Base-by-base conservation (phyloP, 1,284 basidiomycete genomes). In the Pseudozyma pruni region DNA sequence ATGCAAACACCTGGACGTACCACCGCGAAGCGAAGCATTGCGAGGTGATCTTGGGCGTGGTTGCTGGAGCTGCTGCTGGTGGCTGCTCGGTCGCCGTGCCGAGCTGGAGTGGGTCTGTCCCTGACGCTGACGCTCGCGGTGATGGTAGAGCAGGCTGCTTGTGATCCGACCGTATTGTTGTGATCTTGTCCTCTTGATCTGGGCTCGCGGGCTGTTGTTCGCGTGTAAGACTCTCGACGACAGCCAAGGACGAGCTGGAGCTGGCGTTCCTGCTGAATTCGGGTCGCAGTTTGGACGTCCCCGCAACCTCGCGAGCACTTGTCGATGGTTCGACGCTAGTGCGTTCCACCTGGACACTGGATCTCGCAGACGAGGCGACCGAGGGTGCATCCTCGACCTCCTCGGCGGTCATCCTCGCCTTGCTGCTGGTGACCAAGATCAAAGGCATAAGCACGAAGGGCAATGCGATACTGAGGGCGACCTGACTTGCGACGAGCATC, bases 401-500 rank as follows among this genome's bases (percentile, higher is more conserved):
- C 7, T 44, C 22, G 8, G 67, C 63, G 17, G 51, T 60, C 73
- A 79, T 79, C 47, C 54, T 62, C 33, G 32, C 11, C 61, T 75
- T 76, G 29, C 52, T 52, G 6, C 67, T 49, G 6, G 80, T 81
- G 19, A 81, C 57, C 27, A 76, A 38, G 25, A 81, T 59, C 17
- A 81, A 62, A 0, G 80, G 80, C 39, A 78, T 47, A 19, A 72
- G 49, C 23, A 81, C 79, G 46, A 81, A 95, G 0, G 94, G 95
- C 16, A 98, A 87, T 4, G 93, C 89, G 76, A 98, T 88, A 38
- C 90, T 90, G 20, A 98, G 86, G 9, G 90, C 87, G 48, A 95
- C 94, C 83, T 98, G 95, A 11, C 89, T 93, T 1, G 88, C 89
- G 43, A 97, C 90, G 14, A 98, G 88, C 51, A 98, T 87, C 1